Percentiles rank a stretch among this genome's conserved stretches.
phyloP scores from a whole-genome alignment of 441 rosid species.

The Erodium moschatum region DNA sequence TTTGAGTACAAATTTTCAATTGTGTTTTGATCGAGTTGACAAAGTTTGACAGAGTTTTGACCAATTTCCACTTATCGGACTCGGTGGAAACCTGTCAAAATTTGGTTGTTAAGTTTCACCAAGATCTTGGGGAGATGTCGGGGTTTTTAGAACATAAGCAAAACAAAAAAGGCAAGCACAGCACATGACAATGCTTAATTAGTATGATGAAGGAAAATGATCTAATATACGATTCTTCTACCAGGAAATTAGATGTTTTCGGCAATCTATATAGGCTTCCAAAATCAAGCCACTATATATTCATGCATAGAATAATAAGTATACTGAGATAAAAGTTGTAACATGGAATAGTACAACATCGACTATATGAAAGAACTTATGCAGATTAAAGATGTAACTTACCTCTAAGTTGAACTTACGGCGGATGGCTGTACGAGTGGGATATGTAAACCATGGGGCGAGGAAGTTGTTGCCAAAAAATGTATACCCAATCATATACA shows the following conservation, averaged over 20 bases:
- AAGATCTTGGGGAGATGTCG: neutral
- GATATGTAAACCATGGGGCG: constrained; percentile 81
- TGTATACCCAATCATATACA: constrained; percentile 56
- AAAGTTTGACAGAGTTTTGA: too few relatives aligned
- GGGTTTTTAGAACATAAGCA: neutral
- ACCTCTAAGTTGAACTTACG: constrained; percentile 88
- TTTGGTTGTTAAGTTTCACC: too few relatives aligned
- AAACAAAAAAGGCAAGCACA: too few relatives aligned
- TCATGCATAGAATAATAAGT: neutral
- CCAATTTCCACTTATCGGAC: too few relatives aligned
- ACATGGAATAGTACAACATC: too few relatives aligned
- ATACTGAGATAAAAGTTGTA: too few relatives aligned
- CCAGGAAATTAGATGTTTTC: neutral
- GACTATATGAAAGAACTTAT: too few relatives aligned
- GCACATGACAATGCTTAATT: too few relatives aligned
- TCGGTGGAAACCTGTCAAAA: too few relatives aligned
- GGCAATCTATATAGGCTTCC: neutral
- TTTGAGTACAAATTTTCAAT: too few relatives aligned
- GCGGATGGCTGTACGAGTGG: constrained; percentile 70
- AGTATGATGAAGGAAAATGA: neutral
- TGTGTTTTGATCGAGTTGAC: too few relatives aligned
- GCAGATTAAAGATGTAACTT: constrained; percentile 18
- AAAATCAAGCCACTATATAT: neutral
- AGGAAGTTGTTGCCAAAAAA: constrained; percentile 67
- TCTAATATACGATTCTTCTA: neutral